Conservation (phyloP, 2,329 filamentous ascomycete genomes). For the Didymella pomorum region DNA sequence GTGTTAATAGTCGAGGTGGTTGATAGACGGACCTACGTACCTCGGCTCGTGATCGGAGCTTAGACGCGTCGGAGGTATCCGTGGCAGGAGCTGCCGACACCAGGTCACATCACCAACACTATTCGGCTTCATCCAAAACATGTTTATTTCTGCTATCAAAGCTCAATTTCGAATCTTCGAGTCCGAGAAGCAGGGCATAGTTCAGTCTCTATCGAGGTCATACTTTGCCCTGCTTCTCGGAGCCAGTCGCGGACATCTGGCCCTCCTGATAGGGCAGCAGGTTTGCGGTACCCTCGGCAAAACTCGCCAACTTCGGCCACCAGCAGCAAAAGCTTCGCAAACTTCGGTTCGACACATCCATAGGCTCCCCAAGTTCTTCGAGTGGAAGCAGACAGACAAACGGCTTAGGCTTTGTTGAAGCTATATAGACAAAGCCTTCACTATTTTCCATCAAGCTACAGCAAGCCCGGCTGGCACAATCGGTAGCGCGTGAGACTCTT, state of each 20-base stretch:
- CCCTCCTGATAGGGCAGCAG: background rate
- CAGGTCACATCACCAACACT: background rate
- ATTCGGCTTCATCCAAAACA: background rate
- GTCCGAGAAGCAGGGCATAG: background rate
- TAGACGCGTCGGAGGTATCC: conserved; percentile 5
- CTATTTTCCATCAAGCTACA: background rate
- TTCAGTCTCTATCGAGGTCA: background rate
- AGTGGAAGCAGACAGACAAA: background rate
- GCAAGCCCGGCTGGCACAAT: conserved; percentile 19
- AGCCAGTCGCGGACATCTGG: background rate
- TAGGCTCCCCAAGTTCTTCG: background rate
- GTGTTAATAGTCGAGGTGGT: conserved; percentile 4
- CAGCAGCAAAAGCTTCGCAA: background rate
- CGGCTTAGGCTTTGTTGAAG: too few relatives aligned
- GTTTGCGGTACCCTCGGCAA: background rate
- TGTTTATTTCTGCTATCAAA: background rate
- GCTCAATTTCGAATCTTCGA: background rate
- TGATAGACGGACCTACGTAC: conserved; percentile 11
- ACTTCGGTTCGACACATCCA: background rate
- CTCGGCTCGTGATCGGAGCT: conserved; percentile 30
- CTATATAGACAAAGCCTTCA: background rate
- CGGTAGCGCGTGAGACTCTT: conserved; percentile 23
- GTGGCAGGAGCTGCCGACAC: background rate
- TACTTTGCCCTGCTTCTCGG: background rate
- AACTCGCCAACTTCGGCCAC: background rate